Evolutionary conservation across 2,329 filamentous ascomycete species (phyloP), one percentile per base, ranked within the genome.

Genomic region (Diaporthe vaccinii): DNA sequence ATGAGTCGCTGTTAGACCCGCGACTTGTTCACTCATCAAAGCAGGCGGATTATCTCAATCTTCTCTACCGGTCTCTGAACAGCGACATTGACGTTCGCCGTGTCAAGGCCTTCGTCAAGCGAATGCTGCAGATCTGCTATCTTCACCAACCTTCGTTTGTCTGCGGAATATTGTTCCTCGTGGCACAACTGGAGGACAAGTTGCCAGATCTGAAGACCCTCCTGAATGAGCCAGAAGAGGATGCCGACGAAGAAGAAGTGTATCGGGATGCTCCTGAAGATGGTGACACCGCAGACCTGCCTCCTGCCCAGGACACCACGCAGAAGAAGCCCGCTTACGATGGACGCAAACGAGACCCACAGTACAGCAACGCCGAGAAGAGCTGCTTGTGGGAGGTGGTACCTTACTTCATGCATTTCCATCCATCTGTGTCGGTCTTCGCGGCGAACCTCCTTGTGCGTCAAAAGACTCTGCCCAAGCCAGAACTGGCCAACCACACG

Each of bases 101-200:
- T 49, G 94, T 98, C 74, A 98, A 98, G 85, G 97, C 97, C 1
- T 99, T 99, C 81, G 93, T 96, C 58, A 99, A 99, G 87, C 91
- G 97, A 76, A 91, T 99, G 84, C 87, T 98, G 59, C 97, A 99
- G 83, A 88, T 98, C 55, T 89, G 97, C 31, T 93, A 93, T 31
- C 86, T 99, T 80, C 97, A 99, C 81, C 95, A 98, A 78, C 94
- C 97, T 12, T 91, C 96, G 0, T 99, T 99, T 81, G 92, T 95
- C 62, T 98, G 96, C 80, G 96, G 96, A 78, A 91, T 98, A n/a
- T 88, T 99, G 28, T 98, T 97, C 82, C 89, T 99, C 51, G 88
- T 98, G 57, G 91, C 92, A 73, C 95, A 98, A 83, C 86, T 99
- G 44, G 92, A 94, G 80, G 87, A 87, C 77, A 93, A 91, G 0